Evolutionary conservation across 495 filamentous ascomycete genomes (phyloP).

Genomic region (Aspergillus carlsbadensis): DNA sequence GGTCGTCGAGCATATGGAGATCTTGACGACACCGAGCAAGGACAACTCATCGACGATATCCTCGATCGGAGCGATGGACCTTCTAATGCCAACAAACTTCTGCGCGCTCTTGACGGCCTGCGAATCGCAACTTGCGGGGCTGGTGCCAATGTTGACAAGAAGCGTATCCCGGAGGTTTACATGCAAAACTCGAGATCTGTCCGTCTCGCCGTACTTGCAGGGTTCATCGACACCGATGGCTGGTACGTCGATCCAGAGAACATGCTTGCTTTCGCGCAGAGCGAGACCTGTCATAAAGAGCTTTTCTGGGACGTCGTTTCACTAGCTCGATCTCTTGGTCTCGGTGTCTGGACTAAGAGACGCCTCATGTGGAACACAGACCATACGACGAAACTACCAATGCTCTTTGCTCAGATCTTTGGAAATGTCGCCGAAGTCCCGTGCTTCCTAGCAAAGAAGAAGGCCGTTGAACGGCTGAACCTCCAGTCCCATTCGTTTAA

Average conservation of each 20-base stretch:
- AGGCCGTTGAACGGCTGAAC: not conserved
- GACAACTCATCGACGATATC: not conserved
- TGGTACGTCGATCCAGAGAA: not conserved
- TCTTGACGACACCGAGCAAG: not conserved
- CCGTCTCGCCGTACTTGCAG: not conserved
- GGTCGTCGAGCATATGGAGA: slow-evolving; percentile 1
- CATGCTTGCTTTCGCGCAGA: not conserved
- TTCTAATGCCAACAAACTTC: not conserved
- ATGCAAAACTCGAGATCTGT: slow-evolving; percentile 1
- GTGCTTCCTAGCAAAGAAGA: not conserved
- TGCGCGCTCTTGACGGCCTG: not conserved
- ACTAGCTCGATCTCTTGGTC: not conserved
- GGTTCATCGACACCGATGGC: not conserved
- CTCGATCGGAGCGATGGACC: not conserved
- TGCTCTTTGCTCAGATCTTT: not conserved
- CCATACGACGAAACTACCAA: not conserved
- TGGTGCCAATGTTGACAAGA: not conserved
- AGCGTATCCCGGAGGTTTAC: not conserved
- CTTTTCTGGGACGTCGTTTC: not conserved
- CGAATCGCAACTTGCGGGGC: not conserved
- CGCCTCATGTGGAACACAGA: not conserved
- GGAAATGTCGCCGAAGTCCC: not conserved
- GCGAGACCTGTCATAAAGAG: not conserved
- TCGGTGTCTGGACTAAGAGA: not conserved
- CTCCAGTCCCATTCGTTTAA: slow-evolving; percentile 29